Percentiles rank a stretch among this genome's conserved stretches.
Evolutionary conservation across 768 basidiomycete species (phyloP).

Genomic region (Suillus decipiens): DNA sequence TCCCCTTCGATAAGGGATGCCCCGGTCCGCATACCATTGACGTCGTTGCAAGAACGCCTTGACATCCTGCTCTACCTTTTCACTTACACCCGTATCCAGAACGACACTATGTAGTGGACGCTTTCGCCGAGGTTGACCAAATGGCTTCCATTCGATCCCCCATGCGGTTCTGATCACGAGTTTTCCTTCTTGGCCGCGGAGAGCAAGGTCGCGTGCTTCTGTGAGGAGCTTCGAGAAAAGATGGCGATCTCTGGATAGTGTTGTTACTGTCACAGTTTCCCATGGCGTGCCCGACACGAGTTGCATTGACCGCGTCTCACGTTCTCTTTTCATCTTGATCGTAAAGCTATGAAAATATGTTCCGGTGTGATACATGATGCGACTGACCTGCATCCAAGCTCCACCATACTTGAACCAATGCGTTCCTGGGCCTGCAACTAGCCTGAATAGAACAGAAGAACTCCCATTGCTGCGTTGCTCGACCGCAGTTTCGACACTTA

Average conservation of each 20-base stretch:
- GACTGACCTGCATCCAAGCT: slow-evolving; percentile 91
- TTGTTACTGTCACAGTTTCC: slow-evolving; percentile 95
- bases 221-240: slow-evolving; percentile 79
- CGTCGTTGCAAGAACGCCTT: slow-evolving; percentile 79
- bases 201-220: slow-evolving; percentile 89
- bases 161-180: slow-evolving; percentile 96
- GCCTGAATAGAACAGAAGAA: slow-evolving; percentile 83
- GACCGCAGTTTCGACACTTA: slow-evolving; percentile 91
- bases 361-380: background rate
- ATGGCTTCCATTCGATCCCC: slow-evolving; percentile 95
- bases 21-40: slow-evolving; percentile 96
- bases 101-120: slow-evolving; percentile 89
- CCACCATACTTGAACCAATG: slow-evolving; percentile 90
- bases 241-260: slow-evolving; percentile 81
- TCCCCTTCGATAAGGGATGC: slow-evolving; percentile 97
- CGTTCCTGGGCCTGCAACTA: slow-evolving; percentile 94
- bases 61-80: slow-evolving; percentile 80
- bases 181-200: slow-evolving; percentile 87
- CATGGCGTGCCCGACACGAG: slow-evolving; percentile 91
- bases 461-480: slow-evolving; percentile 91
- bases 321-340: slow-evolving; percentile 85
- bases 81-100: slow-evolving; percentile 77
- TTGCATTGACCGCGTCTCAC: slow-evolving; percentile 91
- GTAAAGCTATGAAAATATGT: slow-evolving; percentile 7
- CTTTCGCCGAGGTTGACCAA: slow-evolving; percentile 88